A percentile compares a stretch with the other conserved stretches of the same genome.
Evolutionary conservation across 352 stramenopile species (phyloP).

Genomic region (Globisporangium paroecandrum): DNA sequence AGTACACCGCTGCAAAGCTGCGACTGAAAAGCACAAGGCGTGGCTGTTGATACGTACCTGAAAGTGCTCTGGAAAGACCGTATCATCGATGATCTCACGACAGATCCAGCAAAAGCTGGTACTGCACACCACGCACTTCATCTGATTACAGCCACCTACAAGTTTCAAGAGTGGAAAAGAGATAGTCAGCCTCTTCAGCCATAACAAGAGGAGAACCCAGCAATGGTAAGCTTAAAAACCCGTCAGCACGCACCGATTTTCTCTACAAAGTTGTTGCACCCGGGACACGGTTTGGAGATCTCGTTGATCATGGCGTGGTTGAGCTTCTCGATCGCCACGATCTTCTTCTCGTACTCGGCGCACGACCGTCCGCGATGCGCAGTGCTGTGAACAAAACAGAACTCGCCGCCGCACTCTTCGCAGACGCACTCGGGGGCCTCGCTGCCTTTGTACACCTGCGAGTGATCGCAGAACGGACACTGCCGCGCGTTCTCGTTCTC

Average conservation of each 20-base stretch:
- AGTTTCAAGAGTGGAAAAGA: not conserved
- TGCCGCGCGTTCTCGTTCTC: slow-evolving; percentile 57
- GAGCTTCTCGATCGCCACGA: slow-evolving; percentile 80
- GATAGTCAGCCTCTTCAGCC: not conserved
- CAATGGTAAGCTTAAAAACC: not conserved
- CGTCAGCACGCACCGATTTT: slow-evolving; percentile 54
- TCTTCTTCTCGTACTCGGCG: slow-evolving; percentile 70
- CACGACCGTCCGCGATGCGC: slow-evolving; percentile 70
- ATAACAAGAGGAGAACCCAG: too few species aligned
- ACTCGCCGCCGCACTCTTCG: slow-evolving; percentile 43
- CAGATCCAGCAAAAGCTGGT: slow-evolving; percentile 91
- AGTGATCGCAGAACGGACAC: slow-evolving; percentile 57
- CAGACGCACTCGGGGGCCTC: slow-evolving; percentile 45
- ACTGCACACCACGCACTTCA: slow-evolving; percentile 81
- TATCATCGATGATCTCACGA: slow-evolving; percentile 71
- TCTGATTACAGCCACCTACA: slow-evolving; percentile 88
- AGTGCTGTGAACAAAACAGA: slow-evolving; percentile 88
- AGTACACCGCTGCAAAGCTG: not conserved
- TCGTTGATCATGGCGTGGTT: slow-evolving; percentile 76
- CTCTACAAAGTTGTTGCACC: slow-evolving; percentile 85
- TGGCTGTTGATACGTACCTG: slow-evolving; percentile 29
- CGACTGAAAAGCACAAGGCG: not conserved
- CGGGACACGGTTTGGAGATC: slow-evolving; percentile 84
- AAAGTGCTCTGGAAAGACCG: slow-evolving; percentile 86
- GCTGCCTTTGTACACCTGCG: slow-evolving; percentile 44